Base-by-base conservation (phyloP, 192 early-diverging fungal genomes). In the Obelidium mucronatum region DNA sequence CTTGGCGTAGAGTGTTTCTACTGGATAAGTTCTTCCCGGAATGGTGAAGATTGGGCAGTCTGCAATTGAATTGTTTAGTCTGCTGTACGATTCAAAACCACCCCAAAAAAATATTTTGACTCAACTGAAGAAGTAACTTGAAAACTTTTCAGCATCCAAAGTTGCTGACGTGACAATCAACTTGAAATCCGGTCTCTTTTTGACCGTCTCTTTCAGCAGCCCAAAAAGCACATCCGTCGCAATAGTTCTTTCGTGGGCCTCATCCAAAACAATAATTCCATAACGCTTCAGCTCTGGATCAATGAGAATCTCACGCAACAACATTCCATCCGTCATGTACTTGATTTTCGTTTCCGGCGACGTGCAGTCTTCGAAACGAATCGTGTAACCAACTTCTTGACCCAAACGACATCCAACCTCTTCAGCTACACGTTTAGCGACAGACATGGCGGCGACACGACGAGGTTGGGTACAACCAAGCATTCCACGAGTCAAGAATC, bases 281-380 rank as follows among this genome's bases (percentile, higher is more conserved):
- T 99, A 99, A 68, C 92, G 91, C 11, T 78, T 84, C 76, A 99
- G 85, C 36, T 89, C 86, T 1, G 93, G 86, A 71, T 96, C 94
- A 0, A 95, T 89, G 59, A 99, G 86, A 71, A 94, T 92, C 76
- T 99, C 98, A 76, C 96, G 88, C 60, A 98, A 83, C 26, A 99
- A 77, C 92, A 98, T 95, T 83, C 98, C 98, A 74, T 98, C 98
- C 19, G 98, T 99, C 98, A 99, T 98, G 84, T 98, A 98, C 83
- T 98, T 99, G 77, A 99, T 94, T 69, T 81, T 85, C 3, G 98
- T 99, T 55, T 90, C 87, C 3, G 92, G 90, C 39, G 91, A 91
- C 4, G 96, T 98, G 83, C 95, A 97, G 80, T 99, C 98, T 80
- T 99, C 98, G 67, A 99, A 99, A 63, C 98, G 95, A 75, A 99